Percentiles rank a stretch among this genome's conserved stretches.
Conservation (phyloP, 805 yeast species). For the Pichia exigua region DNA sequence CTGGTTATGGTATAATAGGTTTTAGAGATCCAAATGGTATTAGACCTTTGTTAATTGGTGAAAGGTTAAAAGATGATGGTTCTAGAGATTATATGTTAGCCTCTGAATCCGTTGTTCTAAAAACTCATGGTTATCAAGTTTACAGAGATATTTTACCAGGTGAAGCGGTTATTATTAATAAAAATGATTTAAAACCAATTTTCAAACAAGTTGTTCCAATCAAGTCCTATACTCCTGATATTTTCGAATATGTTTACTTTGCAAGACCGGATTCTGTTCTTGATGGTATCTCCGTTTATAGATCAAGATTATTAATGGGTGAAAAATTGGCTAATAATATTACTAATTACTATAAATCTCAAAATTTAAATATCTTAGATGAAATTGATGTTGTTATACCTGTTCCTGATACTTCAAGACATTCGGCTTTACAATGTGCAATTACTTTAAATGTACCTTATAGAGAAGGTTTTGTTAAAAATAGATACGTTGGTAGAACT, state of each 20-base stretch:
- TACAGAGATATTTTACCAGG: slow-evolving; percentile 88
- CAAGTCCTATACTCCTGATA: slow-evolving; percentile 81
- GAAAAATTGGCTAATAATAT: slow-evolving; percentile 75
- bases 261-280: slow-evolving; percentile 95
- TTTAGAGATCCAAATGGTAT: slow-evolving; percentile 97
- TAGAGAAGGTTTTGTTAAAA: slow-evolving; percentile 95
- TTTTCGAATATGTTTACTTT: slow-evolving; percentile 95
- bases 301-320: slow-evolving; percentile 92
- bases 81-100: slow-evolving; percentile 86
- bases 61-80: slow-evolving; percentile 64
- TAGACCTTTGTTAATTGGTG: slow-evolving; percentile 84
- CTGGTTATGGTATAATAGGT: slow-evolving; percentile 92
- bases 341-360: slow-evolving; percentile 28
- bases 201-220: slow-evolving; percentile 79
- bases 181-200: slow-evolving; percentile 63
- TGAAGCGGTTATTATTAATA: slow-evolving; percentile 91
- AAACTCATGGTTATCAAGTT: slow-evolving; percentile 78
- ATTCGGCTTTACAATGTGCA: slow-evolving; percentile 89
- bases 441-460: slow-evolving; percentile 73
- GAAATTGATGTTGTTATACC: slow-evolving; percentile 93
- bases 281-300: slow-evolving; percentile 95
- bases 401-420: slow-evolving; percentile 97
- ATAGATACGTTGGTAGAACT: slow-evolving; percentile 94
- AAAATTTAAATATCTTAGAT: slow-evolving; percentile 37
- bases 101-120: slow-evolving; percentile 88